Evolutionary conservation across 1,284 basidiomycete genomes (phyloP), one percentile per base, ranked within the genome.

Genomic region (Vanrija humicola): DNA sequence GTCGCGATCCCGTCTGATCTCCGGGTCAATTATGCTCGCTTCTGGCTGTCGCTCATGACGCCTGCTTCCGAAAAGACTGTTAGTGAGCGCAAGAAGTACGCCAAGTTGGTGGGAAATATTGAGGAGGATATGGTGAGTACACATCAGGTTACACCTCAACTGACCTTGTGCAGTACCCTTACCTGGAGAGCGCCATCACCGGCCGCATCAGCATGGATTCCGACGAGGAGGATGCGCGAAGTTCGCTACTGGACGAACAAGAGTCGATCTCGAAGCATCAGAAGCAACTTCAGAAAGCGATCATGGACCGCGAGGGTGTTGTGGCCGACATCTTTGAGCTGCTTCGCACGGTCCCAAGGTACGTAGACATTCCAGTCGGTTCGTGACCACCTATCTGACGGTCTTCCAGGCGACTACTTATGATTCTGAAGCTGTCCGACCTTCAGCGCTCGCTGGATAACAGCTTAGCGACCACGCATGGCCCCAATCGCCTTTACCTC

Each of bases 41-140:
- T 96, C 52, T 96, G 92, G 93, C 77, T 97, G 19, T 85, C 90
- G 6, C 80, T 97, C 7, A 89, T 96, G 55, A 82, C 85, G 1
- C 82, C 83, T 19, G 83, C 86, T 3, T 85, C 89, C 0, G 79
- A 85, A 1, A 68, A 82, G 46, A 85, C 83, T 3, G 81, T 81
- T 25, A 80, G 79, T 5, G 85, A 89, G 48, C 82, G 94, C 48
- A 81, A 84, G 54, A 88, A 89, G 73, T 95, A 93, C 68, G 93
- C 94, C 1, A 80, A 86, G 65, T 74, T 91, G 2, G 90, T 96
- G 2, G 93, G 90, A 14, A 95, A 95, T 64, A 89, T 97, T 58
- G 86, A 84, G 10, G 85, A 87, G 46, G 89, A 92, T 54, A 80
- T 93, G 64, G 90, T 91, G 64, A 59, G 83, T 77, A 10, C 62